These are phyloP conservation scores for Penicillium manginii DNA, from an alignment of 495 filamentous ascomycete genomes.

Conservation along the genomic window DNA sequence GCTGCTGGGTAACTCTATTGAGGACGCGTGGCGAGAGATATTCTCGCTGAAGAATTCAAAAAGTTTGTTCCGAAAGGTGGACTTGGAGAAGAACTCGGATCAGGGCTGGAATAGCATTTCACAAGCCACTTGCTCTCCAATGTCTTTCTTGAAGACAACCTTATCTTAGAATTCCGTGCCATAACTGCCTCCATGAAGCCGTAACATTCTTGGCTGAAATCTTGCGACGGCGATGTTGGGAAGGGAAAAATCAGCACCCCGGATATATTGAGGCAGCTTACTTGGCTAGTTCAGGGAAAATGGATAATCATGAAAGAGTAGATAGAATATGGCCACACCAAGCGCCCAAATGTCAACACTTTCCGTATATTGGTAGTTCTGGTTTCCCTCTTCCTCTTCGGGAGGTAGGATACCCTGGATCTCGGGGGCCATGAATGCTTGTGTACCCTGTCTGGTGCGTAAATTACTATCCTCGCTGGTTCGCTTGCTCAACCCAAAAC, in stretches of 20 bases:
- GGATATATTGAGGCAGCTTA: neutral
- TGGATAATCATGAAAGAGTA: slow-evolving; percentile 10
- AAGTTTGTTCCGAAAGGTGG: too few species aligned
- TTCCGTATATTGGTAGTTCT: neutral
- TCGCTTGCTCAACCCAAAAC: slow-evolving; percentile 34
- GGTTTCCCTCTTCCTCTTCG: neutral
- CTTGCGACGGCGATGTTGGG: neutral
- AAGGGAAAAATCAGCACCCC: neutral
- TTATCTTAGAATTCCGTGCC: neutral
- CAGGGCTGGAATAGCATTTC: neutral
- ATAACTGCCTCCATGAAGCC: neutral
- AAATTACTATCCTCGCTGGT: neutral
- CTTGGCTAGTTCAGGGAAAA: neutral
- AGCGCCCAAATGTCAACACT: slow-evolving; percentile 16
- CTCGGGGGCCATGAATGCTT: slow-evolving; percentile 8
- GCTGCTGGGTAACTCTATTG: too few species aligned
- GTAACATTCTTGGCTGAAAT: neutral
- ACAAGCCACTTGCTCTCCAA: neutral
- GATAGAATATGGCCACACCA: slow-evolving; percentile 7
- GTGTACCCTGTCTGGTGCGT: neutral
- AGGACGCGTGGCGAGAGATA: too few species aligned
- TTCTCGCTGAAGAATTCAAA: too few species aligned
- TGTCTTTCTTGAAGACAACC: neutral
- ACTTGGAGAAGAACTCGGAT: too few species aligned
- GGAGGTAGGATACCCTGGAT: slow-evolving; percentile 2